Base-by-base conservation (phyloP, 768 basidiomycete species). In the Mycena epipterygia region DNA sequence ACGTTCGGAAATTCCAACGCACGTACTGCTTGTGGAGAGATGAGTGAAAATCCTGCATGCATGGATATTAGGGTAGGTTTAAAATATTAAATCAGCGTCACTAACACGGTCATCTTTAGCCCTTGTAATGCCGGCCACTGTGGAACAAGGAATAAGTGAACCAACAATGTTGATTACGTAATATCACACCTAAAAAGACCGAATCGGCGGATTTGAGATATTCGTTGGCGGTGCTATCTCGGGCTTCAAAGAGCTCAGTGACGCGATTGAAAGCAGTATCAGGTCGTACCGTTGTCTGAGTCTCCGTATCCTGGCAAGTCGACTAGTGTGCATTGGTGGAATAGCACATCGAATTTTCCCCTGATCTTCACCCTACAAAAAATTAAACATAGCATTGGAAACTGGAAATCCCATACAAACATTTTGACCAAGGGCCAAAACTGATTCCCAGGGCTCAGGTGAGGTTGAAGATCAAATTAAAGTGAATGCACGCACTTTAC, bases 381-480 rank as follows among this genome's bases (percentile, higher is more conserved):
- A 1, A 48, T 8, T 71, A 23, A 64, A 44, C 30, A 30, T 14
- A 39, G 19, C 14, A 11, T 39, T 32, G 14, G 21, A 29, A 53
- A 29, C 4, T 0, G n/a, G 2, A 21, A 37, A 9, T 2, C 25
- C 13, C 23, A 25, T 33, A 49, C 57, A 7, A 5, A 70, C 72
- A 48, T 66, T 48, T 73, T 70, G 11, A 73, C 72, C 64, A 73
- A 42, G 2, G 72, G 72, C 72, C 72, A 73, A 27, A 73, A 58
- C 68, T 73, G 37, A 27, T 42, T 25, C 13, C 0, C n/a, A 1
- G 44, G 16, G 27, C 33, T 61, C 14, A 67, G n/a, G 17, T 39
- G 9, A 16, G 0, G 29, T 29, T 3, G 37, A 33, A 2, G 14
- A 51, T 21, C 41, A 46, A 49, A 17, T 8, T 21, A 32, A 46